Conservation (phyloP, 129 eudicot genomes). For the Centaurea solstitialis region DNA sequence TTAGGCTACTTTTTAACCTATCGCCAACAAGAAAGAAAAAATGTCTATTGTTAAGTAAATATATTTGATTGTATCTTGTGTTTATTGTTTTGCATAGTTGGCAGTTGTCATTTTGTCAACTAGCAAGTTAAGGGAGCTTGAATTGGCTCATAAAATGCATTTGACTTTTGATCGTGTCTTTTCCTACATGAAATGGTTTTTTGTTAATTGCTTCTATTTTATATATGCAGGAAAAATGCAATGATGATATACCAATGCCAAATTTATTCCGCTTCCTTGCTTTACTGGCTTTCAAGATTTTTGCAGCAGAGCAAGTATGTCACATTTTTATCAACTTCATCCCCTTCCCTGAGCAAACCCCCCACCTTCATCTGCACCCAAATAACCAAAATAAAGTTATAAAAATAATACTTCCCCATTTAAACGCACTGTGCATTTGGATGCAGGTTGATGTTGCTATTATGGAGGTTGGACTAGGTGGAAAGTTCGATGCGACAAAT, state of each 20-base stretch:
- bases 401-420: not conserved
- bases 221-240: slow-evolving; percentile 59
- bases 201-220: slow-evolving; percentile 12
- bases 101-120: not conserved
- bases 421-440: not conserved
- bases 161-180: not conserved
- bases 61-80: not conserved
- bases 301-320: slow-evolving; percentile 83
- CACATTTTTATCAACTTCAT: slow-evolving; percentile 1
- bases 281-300: slow-evolving; percentile 90
- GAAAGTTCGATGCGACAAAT: slow-evolving; percentile 95
- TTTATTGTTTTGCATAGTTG: not conserved
- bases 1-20: too few relatives aligned
- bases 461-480: slow-evolving; percentile 98
- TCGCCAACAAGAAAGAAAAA: not conserved
- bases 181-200: not conserved
- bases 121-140: not conserved
- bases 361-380: not conserved
- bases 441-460: slow-evolving; percentile 94
- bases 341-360: not conserved
- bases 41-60: not conserved
- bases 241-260: slow-evolving; percentile 90
- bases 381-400: not conserved
- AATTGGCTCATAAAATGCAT: not conserved
- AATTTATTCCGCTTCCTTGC: slow-evolving; percentile 93